Base-by-base conservation (phyloP, 2,329 filamentous ascomycete species). In the Apiospora sp. region DNA sequence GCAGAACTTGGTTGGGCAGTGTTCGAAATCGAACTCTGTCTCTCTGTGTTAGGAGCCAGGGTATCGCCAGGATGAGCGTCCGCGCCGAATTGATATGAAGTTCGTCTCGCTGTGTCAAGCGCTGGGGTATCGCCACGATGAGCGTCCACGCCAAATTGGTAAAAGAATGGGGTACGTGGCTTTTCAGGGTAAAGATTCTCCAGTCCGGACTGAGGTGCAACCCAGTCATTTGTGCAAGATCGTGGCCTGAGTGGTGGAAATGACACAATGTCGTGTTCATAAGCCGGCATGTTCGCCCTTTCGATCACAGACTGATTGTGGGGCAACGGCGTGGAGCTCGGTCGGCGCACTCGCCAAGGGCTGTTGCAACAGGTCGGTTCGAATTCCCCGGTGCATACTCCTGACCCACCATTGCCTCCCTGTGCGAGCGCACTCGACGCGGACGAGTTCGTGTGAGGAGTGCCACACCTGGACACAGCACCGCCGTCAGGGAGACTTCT, bases 211-310 rank as follows among this genome's bases (percentile, higher is more conserved):
- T 75, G 49, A 3, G 78, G 79, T 10, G 76, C 78, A 34, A 80
- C 48, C 79, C 78, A 80, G 41, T 80, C 79, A 70, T 74, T 76
- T 4, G 78, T 79, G 49, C 71, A 77, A 0, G 76, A 67, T 34
- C 78, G 77, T 6, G 79, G 78, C 54, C 69, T 72, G 46, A 80
- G 75, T 24, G 72, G 77, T 1, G 79, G 79, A 54, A 79, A 79
- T 76, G 79, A 71, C 76, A 78, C 3, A 72, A 76, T 61, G 19
- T 51, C 49, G 16, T 24, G 22, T 43, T 44, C 54, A 27, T 16
- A 48, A 1, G 30, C 34, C 51, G 54, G 27, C 41, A 24, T 27
- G n/a, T 58, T 44, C 10, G n/a, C n/a, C 4, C 12, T 13, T 49
- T 69, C 22, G 16, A 48, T 37, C 34, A 14, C 27, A 37, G 30